These are phyloP conservation scores for Suillus lakei DNA, from an alignment of 768 basidiomycete species.

Conservation along the genomic window DNA sequence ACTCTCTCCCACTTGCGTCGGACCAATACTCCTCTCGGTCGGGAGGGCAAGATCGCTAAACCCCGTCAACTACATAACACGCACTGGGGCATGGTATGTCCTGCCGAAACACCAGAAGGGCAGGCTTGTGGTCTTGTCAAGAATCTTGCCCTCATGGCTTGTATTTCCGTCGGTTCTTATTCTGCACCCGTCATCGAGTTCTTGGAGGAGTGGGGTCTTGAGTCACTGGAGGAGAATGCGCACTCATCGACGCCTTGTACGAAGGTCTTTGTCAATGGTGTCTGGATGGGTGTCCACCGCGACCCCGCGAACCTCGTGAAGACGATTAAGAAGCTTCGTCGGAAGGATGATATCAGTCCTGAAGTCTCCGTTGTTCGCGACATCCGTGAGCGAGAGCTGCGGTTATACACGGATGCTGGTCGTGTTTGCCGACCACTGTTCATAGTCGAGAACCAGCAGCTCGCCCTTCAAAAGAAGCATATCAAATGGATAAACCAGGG, in stretches of 20 bases:
- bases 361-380: conserved; percentile 98
- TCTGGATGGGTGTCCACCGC: conserved; percentile 99
- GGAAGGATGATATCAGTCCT: conserved; percentile 93
- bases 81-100: conserved; percentile 99
- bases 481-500: conserved; percentile 71
- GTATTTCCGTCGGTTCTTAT: conserved; percentile 96
- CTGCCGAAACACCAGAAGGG: conserved; percentile 99
- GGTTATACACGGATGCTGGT: conserved; percentile 95
- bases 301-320: conserved; percentile 92
- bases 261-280: conserved; percentile 98
- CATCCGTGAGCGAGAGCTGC: conserved; percentile 92
- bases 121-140: conserved; percentile 99
- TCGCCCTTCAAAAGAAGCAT: conserved; percentile 84
- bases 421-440: conserved; percentile 97
- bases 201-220: conserved; percentile 97
- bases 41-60: conserved; percentile 99
- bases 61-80: conserved; percentile 99
- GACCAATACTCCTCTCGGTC: conserved; percentile 96
- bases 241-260: conserved; percentile 84
- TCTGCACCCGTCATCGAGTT: conserved; percentile 98
- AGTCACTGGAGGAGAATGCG: conserved; percentile 92
- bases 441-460: conserved; percentile 91
- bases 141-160: conserved; percentile 96
- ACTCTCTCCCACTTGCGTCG: conserved; percentile 97
- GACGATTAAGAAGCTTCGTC: conserved; percentile 89